Evolutionary conservation across 352 stramenopile species (phyloP), one percentile per base, ranked within the genome.

Genomic region (Plasmopara viticola): DNA sequence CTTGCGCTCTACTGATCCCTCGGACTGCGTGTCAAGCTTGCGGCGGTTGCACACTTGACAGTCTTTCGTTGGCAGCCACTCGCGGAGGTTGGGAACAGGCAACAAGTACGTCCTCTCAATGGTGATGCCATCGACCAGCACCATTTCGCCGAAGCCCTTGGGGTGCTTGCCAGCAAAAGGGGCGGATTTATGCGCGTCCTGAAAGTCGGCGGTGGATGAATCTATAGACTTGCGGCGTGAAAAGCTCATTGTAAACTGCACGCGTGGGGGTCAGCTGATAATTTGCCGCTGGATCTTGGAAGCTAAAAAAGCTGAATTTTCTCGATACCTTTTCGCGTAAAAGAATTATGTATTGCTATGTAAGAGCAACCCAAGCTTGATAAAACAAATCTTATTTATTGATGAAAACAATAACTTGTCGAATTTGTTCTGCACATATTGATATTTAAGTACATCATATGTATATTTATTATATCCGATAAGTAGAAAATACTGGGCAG

Each of bases 161-260:
- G 81, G 81, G 65, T 91, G 81, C 52, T 91, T 91, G 20, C 64
- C 60, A 51, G 86, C 71, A 61, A 89, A 91, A 17, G 81, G 81
- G 15, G 81, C 78, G 44, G 75, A 61, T 62, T 84, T 75, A 67
- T 85, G 75, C 43, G 60, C 45, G 33, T 53, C 47, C 45, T 68
- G 58, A 65, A 84, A 87, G 39, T 59, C 59, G 31, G 59, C 58
- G 17, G 48, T 45, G 14, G 59, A 63, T 5, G 59, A 66, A 52
- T 72, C 54, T 9, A 66, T 44, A 12, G 44, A 58, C 56, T 61
- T 58, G 54, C 52, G 68, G 39, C 59, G 54, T 48, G 42, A 40
- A 45, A 52, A 54, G 46, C 48, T 64, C 58, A 68, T 68, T 45
- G 34, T 18, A 20, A 38, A 25, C 1, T 25, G 20, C 20, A 25